Conservation (phyloP, 192 early-diverging fungal genomes). For the Coemansia javaensis region DNA sequence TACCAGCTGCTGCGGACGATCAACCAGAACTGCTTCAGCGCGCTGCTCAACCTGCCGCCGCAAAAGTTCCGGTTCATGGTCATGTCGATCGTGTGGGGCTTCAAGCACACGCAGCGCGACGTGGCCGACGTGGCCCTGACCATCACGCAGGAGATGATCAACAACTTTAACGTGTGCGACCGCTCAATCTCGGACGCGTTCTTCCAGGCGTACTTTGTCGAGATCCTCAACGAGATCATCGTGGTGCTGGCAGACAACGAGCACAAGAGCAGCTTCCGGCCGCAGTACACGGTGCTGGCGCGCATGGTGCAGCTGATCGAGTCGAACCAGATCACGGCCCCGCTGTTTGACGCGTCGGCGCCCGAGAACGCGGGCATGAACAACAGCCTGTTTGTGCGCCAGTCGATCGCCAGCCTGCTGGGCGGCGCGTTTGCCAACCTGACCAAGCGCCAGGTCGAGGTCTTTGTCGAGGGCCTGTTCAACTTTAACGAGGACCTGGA, state of each 20-base stretch:
- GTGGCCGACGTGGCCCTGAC: conserved; percentile 88
- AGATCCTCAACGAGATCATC: conserved; percentile 91
- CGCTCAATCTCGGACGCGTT: conserved; percentile 73
- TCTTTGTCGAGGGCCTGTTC: conserved; percentile 85
- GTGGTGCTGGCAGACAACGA: conserved; percentile 94
- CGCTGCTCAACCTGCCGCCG: conserved; percentile 74
- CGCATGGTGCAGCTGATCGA: conserved; percentile 87
- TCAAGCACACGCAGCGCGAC: conserved; percentile 98
- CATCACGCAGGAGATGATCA: conserved; percentile 83
- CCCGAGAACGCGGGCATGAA: conserved; percentile 70
- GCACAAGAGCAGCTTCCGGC: conserved; percentile 96
- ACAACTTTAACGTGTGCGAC: conserved; percentile 78
- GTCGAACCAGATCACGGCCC: conserved; percentile 73
- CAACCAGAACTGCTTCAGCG: conserved; percentile 89
- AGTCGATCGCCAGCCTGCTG: conserved; percentile 80
- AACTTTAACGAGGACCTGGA: conserved; percentile 72
- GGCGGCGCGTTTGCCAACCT: conserved; percentile 89
- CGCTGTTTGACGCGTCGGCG: conserved; percentile 74
- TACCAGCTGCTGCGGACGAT: conserved; percentile 91
- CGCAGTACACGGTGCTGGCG: conserved; percentile 84
- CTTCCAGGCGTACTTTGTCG: conserved; percentile 88
- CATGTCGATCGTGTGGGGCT: conserved; percentile 95
- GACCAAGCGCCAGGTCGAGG: conserved; percentile 75
- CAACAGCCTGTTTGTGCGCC: conserved; percentile 76
- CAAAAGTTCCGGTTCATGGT: conserved; percentile 88